phyloP scores from a whole-genome alignment of 2,329 filamentous ascomycete genomes.

The Alternaria gaisen region DNA sequence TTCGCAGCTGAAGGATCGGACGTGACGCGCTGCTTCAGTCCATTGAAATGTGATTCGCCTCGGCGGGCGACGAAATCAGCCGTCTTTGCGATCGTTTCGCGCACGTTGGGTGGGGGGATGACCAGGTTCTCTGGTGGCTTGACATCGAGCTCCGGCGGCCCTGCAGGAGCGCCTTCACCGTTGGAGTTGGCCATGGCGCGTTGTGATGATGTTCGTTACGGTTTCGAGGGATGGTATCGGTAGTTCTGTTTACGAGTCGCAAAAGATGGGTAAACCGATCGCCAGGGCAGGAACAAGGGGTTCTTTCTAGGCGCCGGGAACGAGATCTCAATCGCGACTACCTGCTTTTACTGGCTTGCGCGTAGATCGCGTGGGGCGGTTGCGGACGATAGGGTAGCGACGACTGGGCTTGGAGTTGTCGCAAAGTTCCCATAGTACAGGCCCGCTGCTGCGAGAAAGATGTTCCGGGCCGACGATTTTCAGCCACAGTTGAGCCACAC shows the following conservation, averaged over 20 bases:
- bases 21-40: conserved; percentile 84
- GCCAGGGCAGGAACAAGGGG: background rate
- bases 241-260: conserved; percentile 16
- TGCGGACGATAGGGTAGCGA: conserved; percentile 2
- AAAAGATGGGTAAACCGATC: background rate
- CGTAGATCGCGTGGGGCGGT: conserved; percentile 11
- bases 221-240: conserved; percentile 16
- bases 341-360: conserved; percentile 7
- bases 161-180: conserved; percentile 27
- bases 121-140: conserved; percentile 86
- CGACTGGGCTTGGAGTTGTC: conserved; percentile 14
- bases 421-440: conserved; percentile 18
- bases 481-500: conserved; percentile 17
- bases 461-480: conserved; percentile 11
- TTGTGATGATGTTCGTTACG: conserved; percentile 13
- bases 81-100: conserved; percentile 88
- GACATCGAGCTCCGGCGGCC: conserved; percentile 33
- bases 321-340: conserved; percentile 14
- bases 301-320: background rate
- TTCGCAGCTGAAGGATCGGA: conserved; percentile 64
- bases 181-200: conserved; percentile 43
- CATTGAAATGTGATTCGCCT: conserved; percentile 75
- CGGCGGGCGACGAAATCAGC: conserved; percentile 85
- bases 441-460: conserved; percentile 11
- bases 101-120: conserved; percentile 84